Evolutionary conservation across 306 rosid species (phyloP), one percentile per base, ranked within the genome.

Genomic region (Sophora flavescens): DNA sequence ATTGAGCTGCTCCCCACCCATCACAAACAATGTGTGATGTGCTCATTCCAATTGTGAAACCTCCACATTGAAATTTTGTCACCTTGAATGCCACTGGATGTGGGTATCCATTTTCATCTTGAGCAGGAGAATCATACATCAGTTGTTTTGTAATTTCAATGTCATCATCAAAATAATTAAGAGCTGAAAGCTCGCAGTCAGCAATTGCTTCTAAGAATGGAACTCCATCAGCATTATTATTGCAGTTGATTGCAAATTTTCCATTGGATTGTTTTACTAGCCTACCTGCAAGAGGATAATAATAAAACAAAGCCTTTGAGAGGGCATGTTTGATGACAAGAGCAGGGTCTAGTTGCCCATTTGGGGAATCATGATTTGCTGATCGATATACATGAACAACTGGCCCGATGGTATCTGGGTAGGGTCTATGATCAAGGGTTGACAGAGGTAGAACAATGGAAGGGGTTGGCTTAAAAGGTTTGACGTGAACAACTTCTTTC

Each of bases 281-380:
- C 69, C 51, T 84, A 42, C 90, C 90, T 11, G 86, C 90, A 53
- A 86, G 50, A 18, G 90, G 90, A 14, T 87, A 81, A 53, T 87
- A 87, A 66, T 65, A 78, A 48, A 71, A 75, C 54, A 87, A 63
- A 33, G 72, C 84, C 53, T 87, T 65, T 33, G 90, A 78, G 54
- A 87, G 80, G 28, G 84, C 86, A 75, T 81, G 78, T 75, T 79
- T 75, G 14, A 87, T 66, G 6, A 84, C 59, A 54, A 2, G 4
- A 30, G 81, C 35, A 36, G 88, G 88, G 67, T 86, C 87, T 62
- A 13, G 22, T 47, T 77, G 64, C 32, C 17, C 50, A n/a, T 52
- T 59, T 33, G 68, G 45, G 63, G 13, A 30, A 60, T 68, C 61
- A 50, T 1, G 62, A 56, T 61, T 81, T 73, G 80, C 28, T 69